A percentile compares a stretch with the other conserved stretches of the same genome.
phyloP scores from a whole-genome alignment of 116 monocot species.

The Papilionanthe hybrid region DNA sequence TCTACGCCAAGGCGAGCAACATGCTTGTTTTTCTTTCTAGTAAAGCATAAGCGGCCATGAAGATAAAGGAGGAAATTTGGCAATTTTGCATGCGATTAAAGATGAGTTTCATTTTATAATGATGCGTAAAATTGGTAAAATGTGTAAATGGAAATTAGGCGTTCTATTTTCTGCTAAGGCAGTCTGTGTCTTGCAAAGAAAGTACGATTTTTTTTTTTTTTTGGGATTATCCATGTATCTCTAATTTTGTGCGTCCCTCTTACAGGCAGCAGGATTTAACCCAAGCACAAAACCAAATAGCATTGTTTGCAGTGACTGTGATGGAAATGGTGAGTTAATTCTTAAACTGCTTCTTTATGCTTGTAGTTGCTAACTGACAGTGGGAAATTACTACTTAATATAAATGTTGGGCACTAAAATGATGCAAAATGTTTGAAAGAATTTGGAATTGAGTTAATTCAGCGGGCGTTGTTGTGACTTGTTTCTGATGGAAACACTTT shows the following conservation, averaged over 20 bases:
- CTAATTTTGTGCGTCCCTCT: not conserved
- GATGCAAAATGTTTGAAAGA: no score
- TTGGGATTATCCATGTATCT: not conserved
- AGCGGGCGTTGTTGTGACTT: no score
- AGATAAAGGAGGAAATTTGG: not conserved
- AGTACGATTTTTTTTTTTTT: no score
- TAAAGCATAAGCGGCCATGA: no score
- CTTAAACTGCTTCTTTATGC: no score
- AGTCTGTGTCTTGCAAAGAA: not conserved
- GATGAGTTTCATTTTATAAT: not conserved
- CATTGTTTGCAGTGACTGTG: slow-evolving; percentile 68
- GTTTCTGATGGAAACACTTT: no score
- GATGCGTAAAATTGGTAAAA: not conserved
- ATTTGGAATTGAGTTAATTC: no score
- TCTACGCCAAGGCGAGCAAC: no score
- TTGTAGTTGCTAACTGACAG: no score
- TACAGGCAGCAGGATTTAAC: slow-evolving; percentile 35
- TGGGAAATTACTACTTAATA: no score
- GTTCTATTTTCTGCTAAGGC: not conserved
- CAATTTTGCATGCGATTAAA: not conserved
- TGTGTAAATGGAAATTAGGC: not conserved
- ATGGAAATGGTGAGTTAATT: slow-evolving; percentile 64
- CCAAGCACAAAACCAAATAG: slow-evolving; percentile 37
- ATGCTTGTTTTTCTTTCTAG: not conserved
- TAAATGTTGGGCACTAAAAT: no score